phyloP scores from a whole-genome alignment of 2,329 filamentous ascomycete genomes.

The Chaetomium globosum region DNA sequence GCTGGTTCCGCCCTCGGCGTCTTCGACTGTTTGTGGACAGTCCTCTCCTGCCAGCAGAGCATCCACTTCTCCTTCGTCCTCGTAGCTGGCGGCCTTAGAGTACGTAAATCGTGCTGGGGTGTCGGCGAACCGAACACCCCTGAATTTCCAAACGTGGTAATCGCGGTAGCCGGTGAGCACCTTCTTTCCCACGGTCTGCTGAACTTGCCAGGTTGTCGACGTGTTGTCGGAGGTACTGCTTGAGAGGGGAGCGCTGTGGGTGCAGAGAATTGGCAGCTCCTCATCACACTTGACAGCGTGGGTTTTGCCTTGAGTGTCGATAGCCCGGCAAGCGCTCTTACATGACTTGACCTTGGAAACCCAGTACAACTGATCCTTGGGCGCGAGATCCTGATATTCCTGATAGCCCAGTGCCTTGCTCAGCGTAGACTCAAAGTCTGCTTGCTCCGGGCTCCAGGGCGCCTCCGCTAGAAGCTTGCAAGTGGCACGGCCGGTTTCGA shows the following conservation, averaged over 20 bases:
- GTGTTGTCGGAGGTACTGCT: slow-evolving; percentile 34
- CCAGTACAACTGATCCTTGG: slow-evolving; percentile 35
- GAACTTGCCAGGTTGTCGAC: slow-evolving; percentile 36
- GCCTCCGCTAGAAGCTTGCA: slow-evolving; percentile 35
- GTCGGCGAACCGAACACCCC: slow-evolving; percentile 41
- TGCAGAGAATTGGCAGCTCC: slow-evolving; percentile 40
- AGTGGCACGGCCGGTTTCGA: slow-evolving; percentile 25
- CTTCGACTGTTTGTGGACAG: slow-evolving; percentile 41
- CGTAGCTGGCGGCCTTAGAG: slow-evolving; percentile 33
- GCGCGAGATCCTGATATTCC: slow-evolving; percentile 30
- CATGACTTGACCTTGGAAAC: slow-evolving; percentile 9
- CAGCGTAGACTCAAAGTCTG: slow-evolving; percentile 33
- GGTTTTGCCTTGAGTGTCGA: slow-evolving; percentile 43
- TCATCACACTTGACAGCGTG: slow-evolving; percentile 42
- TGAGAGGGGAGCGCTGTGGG: slow-evolving; percentile 40
- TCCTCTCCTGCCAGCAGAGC: slow-evolving; percentile 40
- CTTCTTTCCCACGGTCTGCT: slow-evolving; percentile 36
- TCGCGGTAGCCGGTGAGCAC: slow-evolving; percentile 42
- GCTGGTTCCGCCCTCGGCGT: slow-evolving; percentile 38
- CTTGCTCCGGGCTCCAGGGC: slow-evolving; percentile 36
- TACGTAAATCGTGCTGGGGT: slow-evolving; percentile 39
- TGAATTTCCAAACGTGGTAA: slow-evolving; percentile 41
- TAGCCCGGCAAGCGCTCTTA: slow-evolving; percentile 33
- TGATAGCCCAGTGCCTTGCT: slow-evolving; percentile 36
- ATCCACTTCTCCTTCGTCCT: slow-evolving; percentile 33